phyloP scores from a whole-genome alignment of 768 basidiomycete genomes.

The Asterophora lycoperdoides region DNA sequence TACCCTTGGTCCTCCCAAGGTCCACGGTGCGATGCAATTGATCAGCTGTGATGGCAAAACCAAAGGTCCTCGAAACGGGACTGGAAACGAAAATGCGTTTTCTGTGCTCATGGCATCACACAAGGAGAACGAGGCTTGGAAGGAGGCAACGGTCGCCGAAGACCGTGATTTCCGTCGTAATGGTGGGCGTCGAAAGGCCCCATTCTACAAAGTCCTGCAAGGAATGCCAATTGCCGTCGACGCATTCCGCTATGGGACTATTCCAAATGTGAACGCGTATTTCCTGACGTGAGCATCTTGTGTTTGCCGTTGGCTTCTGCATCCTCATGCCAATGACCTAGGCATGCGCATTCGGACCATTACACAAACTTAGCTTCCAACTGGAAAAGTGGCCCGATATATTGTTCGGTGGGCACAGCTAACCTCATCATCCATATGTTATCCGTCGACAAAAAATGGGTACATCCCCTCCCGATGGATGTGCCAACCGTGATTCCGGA shows the following conservation, averaged over 20 bases:
- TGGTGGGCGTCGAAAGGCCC: constrained; percentile 65
- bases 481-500: constrained; percentile 68
- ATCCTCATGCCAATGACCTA: constrained; percentile 27
- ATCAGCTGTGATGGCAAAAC: constrained; percentile 17
- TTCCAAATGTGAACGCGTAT: constrained; percentile 87
- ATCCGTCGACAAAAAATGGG: constrained; percentile 83
- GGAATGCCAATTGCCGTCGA: constrained; percentile 99
- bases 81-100: constrained; percentile 44
- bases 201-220: constrained; percentile 93
- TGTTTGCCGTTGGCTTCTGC: neutral
- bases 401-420: constrained; percentile 92
- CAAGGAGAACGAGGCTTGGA: constrained; percentile 82
- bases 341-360: constrained; percentile 96
- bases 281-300: constrained; percentile 67
- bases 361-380: constrained; percentile 87
- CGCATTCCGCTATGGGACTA: constrained; percentile 90
- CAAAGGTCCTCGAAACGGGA: constrained; percentile 4
- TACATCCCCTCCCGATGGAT: constrained; percentile 83
- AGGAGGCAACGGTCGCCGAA: constrained; percentile 61
- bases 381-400: constrained; percentile 92
- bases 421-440: constrained; percentile 92
- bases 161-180: constrained; percentile 42
- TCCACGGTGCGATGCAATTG: constrained; percentile 13
- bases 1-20: constrained; percentile 13
- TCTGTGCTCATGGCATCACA: constrained; percentile 86